These are phyloP conservation scores for Mucor ambiguus DNA, from an alignment of 371 early-diverging fungal species.

Conservation along the genomic window DNA sequence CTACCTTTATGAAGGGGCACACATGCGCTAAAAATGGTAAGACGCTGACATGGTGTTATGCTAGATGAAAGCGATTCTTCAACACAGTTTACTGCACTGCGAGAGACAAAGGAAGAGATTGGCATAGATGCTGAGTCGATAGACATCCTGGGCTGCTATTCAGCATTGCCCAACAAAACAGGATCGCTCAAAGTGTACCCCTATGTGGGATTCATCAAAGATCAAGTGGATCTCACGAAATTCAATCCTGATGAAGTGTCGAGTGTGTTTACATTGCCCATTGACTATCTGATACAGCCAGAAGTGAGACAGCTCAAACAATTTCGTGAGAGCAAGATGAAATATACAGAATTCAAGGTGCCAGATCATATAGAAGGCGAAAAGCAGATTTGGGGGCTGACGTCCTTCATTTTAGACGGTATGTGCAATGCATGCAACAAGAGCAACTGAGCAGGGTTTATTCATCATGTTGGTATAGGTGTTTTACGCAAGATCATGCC, in stretches of 20 bases:
- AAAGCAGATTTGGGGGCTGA: conserved; percentile 82
- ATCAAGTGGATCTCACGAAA: conserved; percentile 26
- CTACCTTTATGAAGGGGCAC: background rate
- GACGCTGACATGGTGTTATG: background rate
- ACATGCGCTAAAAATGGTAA: background rate
- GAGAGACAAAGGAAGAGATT: conserved; percentile 90
- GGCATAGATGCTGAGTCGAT: conserved; percentile 55
- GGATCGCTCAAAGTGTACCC: conserved; percentile 74
- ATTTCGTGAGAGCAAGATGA: conserved; percentile 62
- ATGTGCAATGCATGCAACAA: conserved; percentile 1
- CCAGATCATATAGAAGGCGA: conserved; percentile 53
- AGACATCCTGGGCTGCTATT: conserved; percentile 67
- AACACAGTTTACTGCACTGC: conserved; percentile 69
- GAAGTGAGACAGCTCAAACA: conserved; percentile 42
- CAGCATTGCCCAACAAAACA: conserved; percentile 67
- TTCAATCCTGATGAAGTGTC: conserved; percentile 76
- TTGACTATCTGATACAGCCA: conserved; percentile 65
- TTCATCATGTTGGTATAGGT: conserved; percentile 21
- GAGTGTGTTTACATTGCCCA: conserved; percentile 68
- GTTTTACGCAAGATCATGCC: conserved; percentile 43
- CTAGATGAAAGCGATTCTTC: conserved; percentile 59
- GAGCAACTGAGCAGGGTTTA: background rate
- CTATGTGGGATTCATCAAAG: conserved; percentile 67
- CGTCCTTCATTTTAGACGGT: conserved; percentile 78
- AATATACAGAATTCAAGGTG: conserved; percentile 66